phyloP scores from a whole-genome alignment of 139 green algal genomes.

The Picochlorum sp. region DNA sequence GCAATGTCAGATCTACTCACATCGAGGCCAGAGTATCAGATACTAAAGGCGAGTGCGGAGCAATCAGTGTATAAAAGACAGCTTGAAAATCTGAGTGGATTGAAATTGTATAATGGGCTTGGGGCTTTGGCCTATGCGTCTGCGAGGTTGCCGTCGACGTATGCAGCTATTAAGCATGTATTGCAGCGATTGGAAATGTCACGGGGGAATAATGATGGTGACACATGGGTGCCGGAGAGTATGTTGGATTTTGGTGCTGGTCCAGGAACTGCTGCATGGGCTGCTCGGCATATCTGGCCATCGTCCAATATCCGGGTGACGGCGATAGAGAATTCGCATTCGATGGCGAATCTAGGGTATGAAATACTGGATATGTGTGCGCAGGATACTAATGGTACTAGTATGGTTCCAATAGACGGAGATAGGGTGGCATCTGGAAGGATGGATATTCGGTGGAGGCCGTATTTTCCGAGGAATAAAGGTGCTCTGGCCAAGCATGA shows the following conservation, averaged over 20 bases:
- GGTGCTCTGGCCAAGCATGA: conserved; percentile 25
- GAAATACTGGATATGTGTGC: conserved; percentile 18
- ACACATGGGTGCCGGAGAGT: conserved; percentile 31
- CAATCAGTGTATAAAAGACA: conserved; percentile 1
- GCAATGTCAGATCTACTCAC: background rate
- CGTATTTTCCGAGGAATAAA: background rate
- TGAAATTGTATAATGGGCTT: conserved; percentile 1
- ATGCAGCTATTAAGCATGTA: conserved; percentile 28
- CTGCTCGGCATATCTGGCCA: conserved; percentile 24
- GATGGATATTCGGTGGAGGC: conserved; percentile 1
- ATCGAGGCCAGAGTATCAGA: background rate
- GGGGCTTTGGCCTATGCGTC: conserved; percentile 29
- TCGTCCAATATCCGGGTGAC: conserved; percentile 10
- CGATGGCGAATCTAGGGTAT: conserved; percentile 47
- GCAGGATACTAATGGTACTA: background rate
- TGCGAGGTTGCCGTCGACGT: conserved; percentile 36
- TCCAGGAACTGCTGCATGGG: conserved; percentile 64
- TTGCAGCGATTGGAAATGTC: conserved; percentile 27
- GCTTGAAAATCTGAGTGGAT: background rate
- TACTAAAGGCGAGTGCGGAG: background rate
- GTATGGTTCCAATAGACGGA: too few relatives aligned
- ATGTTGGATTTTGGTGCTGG: conserved; percentile 71
- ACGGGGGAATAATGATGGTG: background rate
- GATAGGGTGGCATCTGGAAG: background rate
- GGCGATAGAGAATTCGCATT: conserved; percentile 50